phyloP scores from a whole-genome alignment of 2,329 filamentous ascomycete genomes.

The Remersonia thermophila region DNA sequence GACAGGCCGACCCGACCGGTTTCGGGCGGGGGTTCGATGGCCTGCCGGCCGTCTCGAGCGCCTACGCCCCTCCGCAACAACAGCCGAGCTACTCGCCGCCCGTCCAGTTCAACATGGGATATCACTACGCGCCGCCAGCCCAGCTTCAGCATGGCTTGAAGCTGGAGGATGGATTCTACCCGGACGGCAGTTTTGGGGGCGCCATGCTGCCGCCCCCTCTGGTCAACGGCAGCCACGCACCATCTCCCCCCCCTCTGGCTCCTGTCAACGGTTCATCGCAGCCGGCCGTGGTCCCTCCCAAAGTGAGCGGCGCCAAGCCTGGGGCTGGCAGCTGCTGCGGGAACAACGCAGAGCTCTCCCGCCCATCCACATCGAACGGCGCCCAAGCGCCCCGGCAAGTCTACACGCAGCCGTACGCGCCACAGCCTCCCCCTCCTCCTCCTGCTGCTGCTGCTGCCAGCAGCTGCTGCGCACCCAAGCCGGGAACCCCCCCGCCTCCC shows the following conservation, averaged over 20 bases:
- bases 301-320: slow-evolving; percentile 5
- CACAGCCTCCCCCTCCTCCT: slow-evolving; percentile 27
- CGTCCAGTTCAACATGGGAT: slow-evolving; percentile 10
- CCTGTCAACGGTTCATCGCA: slow-evolving; percentile 14
- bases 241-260: no score
- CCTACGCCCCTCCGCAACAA: slow-evolving; percentile 4
- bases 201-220: slow-evolving; percentile 5
- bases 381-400: slow-evolving; percentile 1
- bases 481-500: no score
- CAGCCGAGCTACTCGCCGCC: slow-evolving; percentile 1
- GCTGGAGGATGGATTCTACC: slow-evolving; percentile 28
- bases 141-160: slow-evolving; percentile 11
- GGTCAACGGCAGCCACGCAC: slow-evolving; percentile 7
- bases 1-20: slow-evolving; percentile 1
- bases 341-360: slow-evolving; percentile 18
- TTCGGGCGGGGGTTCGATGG: slow-evolving; percentile 4
- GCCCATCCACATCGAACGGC: neutral
- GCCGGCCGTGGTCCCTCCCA: neutral
- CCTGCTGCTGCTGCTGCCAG: no score
- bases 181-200: slow-evolving; percentile 17
- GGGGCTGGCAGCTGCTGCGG: slow-evolving; percentile 23
- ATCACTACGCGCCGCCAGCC: slow-evolving; percentile 8
- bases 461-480: no score
- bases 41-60: slow-evolving; percentile 5
- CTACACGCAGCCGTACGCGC: slow-evolving; percentile 16